Percentiles rank a stretch among this genome's conserved stretches.
Evolutionary conservation across 2,329 filamentous ascomycete genomes (phyloP).

Genomic region (Ascochyta clinopodiicola): DNA sequence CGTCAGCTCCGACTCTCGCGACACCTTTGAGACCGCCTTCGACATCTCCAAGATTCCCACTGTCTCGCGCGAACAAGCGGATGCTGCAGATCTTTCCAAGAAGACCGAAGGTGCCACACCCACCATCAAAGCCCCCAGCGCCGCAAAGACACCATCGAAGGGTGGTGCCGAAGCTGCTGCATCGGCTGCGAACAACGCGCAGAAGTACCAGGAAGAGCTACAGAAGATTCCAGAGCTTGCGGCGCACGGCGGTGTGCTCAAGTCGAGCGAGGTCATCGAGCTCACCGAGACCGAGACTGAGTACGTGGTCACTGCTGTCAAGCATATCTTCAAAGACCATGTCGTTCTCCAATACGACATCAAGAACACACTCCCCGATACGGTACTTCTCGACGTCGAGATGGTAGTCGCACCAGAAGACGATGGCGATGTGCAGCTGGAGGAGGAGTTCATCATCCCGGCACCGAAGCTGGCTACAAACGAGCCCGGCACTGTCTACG

Average conservation of each 20-base stretch:
- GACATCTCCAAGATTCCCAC: constrained; percentile 90
- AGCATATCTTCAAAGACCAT: constrained; percentile 98
- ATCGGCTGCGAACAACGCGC: constrained; percentile 77
- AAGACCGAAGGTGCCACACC: constrained; percentile 93
- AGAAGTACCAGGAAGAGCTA: constrained; percentile 88
- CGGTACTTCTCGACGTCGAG: constrained; percentile 53
- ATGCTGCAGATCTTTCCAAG: constrained; percentile 95
- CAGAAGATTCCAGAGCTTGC: constrained; percentile 89
- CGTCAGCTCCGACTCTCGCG: constrained; percentile 88
- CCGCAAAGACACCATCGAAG: constrained; percentile 74
- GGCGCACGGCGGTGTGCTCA: constrained; percentile 87
- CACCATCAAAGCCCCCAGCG: constrained; percentile 89
- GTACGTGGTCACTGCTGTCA: constrained; percentile 91
- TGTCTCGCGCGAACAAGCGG: constrained; percentile 92
- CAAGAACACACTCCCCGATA: constrained; percentile 94
- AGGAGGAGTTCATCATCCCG: constrained; percentile 92
- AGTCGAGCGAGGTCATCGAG: constrained; percentile 84
- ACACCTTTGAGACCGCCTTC: constrained; percentile 83
- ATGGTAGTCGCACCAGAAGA: constrained; percentile 87
- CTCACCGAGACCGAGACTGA: constrained; percentile 97
- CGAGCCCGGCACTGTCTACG: constrained; percentile 91
- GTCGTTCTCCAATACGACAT: constrained; percentile 95
- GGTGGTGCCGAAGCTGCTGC: constrained; percentile 77
- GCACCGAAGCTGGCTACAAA: constrained; percentile 82
- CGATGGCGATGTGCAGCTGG: constrained; percentile 72